Base-by-base conservation (phyloP, 75 land plant species). In the Selaginella tamariscina region DNA sequence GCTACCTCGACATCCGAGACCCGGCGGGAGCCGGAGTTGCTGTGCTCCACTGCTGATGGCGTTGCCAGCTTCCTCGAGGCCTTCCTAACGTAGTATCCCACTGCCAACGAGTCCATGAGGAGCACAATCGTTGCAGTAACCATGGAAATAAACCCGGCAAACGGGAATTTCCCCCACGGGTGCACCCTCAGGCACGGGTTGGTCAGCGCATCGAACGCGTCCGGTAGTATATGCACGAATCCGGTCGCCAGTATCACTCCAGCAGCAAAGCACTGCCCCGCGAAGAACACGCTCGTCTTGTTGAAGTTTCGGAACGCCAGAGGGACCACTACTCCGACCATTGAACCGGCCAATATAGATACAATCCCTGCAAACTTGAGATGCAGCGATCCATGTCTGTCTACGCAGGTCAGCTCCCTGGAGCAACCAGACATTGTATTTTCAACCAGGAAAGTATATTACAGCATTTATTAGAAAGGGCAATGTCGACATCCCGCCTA, bases 191-290 rank as follows among this genome's bases (percentile, higher is more conserved):
- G 76, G 71, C 76, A 77, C 1, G 29, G 56, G 27, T 66, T 67
- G 23, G 64, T 68, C 20, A 77, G 55, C 49, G 66, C 29, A 0
- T 22, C 30, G 60, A 73, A 77, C 9, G 71, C 71, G 57, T 74
- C 79, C 27, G 76, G 79, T 1, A 77, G 60, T 21, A 77, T 65
- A 55, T 77, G 76, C 27, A 77, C 49, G 39, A 77, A 49, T 28
- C 62, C 76, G 11, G 79, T 79, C 24, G 73, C 56, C 0, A 79
- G 73, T 0, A 75, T 71, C 23, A 79, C 77, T 23, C 81, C 81
- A 29, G 65, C 71, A 21, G 81, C 78, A 56, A 79, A 75, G 39
- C 72, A 33, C 32, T 79, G 74, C 27, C 68, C 32, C 1, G 65
- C 63, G 30, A 71, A 49, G 67, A 79, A 75, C n/a, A 27, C 70